Evolutionary conservation across 2,329 filamentous ascomycete genomes (phyloP).

Genomic region (Dactylonectria macrodidyma): DNA sequence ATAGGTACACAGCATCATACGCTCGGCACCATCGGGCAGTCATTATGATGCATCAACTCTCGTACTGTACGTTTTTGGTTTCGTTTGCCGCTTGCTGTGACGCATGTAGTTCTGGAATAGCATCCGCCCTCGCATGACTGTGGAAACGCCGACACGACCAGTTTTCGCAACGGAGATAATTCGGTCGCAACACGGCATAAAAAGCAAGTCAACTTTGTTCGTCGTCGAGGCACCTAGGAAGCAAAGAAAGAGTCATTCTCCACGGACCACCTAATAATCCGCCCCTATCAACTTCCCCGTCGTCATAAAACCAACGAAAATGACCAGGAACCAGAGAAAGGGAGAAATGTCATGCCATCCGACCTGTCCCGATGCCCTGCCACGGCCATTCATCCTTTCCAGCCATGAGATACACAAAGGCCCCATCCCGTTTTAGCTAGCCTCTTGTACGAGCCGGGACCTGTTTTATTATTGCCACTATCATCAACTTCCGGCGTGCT

Average conservation of each 20-base stretch:
- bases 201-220: slow-evolving; percentile 1
- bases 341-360: slow-evolving; percentile 26
- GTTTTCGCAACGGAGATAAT: slow-evolving; percentile 34
- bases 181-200: slow-evolving; percentile 44
- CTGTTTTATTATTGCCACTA: not conserved
- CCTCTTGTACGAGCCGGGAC: not conserved
- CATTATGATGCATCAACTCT: slow-evolving; percentile 1
- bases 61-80: not conserved
- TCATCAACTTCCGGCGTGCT: not conserved
- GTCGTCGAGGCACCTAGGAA: not conserved
- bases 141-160: slow-evolving; percentile 19
- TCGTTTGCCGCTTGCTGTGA: not conserved
- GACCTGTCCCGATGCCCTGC: slow-evolving; percentile 41
- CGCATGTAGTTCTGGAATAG: slow-evolving; percentile 10
- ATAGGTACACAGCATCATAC: not conserved
- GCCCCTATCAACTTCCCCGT: slow-evolving; percentile 38
- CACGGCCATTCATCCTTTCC: not conserved
- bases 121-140: slow-evolving; percentile 1
- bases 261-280: slow-evolving; percentile 26
- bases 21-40: not conserved
- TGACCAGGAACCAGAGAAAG: slow-evolving; percentile 3
- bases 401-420: not conserved
- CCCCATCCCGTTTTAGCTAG: not conserved
- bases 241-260: slow-evolving; percentile 27
- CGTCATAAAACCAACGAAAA: slow-evolving; percentile 22